phyloP scores from a whole-genome alignment of 208 protist species.

The Tetramitus jugosus region DNA sequence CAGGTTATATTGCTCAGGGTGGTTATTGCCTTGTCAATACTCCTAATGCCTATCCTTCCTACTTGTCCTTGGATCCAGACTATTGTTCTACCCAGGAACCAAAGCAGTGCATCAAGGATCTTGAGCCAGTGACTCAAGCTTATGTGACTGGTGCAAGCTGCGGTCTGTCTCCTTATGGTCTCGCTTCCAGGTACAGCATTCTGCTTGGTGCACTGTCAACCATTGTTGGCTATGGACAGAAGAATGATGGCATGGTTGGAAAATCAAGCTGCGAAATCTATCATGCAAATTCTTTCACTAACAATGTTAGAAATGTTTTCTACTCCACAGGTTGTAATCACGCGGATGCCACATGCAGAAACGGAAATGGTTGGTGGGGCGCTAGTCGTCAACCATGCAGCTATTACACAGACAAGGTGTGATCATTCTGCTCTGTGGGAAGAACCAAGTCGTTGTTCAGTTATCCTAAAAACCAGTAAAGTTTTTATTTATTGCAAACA shows the following conservation, averaged over 20 bases:
- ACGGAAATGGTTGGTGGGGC: slow-evolving; percentile 4
- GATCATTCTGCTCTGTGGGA: no score
- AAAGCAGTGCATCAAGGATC: background rate
- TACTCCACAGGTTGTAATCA: background rate
- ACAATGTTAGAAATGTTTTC: background rate
- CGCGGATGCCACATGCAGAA: background rate
- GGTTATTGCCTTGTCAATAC: background rate
- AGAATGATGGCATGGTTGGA: slow-evolving; percentile 13
- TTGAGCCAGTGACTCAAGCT: background rate
- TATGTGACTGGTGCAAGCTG: background rate
- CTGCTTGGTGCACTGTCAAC: background rate
- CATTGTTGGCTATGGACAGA: background rate
- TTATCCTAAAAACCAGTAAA: no score
- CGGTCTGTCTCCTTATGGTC: background rate
- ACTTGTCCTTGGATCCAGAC: background rate
- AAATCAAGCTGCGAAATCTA: background rate
- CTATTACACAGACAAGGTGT: background rate
- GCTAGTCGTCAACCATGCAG: background rate
- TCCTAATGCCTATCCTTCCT: background rate
- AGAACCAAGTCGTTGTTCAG: no score
- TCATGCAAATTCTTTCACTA: background rate
- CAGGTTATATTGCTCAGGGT: background rate
- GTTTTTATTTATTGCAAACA: no score
- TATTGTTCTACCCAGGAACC: no score
- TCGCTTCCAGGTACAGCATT: background rate